phyloP scores from a whole-genome alignment of 2,329 filamentous ascomycete genomes.

The Aspergillus tamarii region DNA sequence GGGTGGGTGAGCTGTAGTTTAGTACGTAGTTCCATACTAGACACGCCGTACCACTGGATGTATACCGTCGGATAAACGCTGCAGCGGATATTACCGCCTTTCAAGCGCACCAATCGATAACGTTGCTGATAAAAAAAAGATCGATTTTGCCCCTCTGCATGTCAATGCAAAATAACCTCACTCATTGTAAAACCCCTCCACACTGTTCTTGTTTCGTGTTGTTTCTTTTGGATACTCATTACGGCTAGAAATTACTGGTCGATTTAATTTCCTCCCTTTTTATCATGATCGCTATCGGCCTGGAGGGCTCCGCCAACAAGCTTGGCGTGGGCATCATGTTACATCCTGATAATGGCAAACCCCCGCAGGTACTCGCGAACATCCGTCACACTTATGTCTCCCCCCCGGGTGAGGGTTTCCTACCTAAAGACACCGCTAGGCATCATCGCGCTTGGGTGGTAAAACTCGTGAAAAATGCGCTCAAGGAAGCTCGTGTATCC shows the following conservation, averaged over 20 bases:
- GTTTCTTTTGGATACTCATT: neutral
- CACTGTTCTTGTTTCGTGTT: neutral
- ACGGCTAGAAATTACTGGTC: neutral
- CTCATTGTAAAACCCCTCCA: neutral
- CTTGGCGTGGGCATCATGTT: slow-evolving; percentile 90
- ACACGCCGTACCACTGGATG: slow-evolving; percentile 1
- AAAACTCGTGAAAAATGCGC: slow-evolving; percentile 74
- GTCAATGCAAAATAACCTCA: neutral
- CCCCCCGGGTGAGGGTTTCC: slow-evolving; percentile 89
- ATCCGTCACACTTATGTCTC: slow-evolving; percentile 91
- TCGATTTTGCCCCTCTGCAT: slow-evolving; percentile 20
- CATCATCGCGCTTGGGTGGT: slow-evolving; percentile 91
- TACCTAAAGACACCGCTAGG: slow-evolving; percentile 92
- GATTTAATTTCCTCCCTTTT: neutral
- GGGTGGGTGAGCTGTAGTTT: neutral
- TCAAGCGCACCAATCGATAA: slow-evolving; percentile 33
- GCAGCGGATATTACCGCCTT: slow-evolving; percentile 16
- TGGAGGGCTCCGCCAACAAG: slow-evolving; percentile 97
- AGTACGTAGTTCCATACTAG: slow-evolving; percentile 2
- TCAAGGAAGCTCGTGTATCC: slow-evolving; percentile 67
- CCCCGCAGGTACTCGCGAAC: slow-evolving; percentile 81
- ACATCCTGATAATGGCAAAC: slow-evolving; percentile 61
- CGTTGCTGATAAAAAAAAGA: slow-evolving; percentile 29
- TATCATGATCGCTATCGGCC: slow-evolving; percentile 68
- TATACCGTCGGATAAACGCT: slow-evolving; percentile 34